Evolutionary conservation across 2,329 filamentous ascomycete genomes (phyloP), one percentile per base, ranked within the genome.

Genomic region (Aspergillus latus): DNA sequence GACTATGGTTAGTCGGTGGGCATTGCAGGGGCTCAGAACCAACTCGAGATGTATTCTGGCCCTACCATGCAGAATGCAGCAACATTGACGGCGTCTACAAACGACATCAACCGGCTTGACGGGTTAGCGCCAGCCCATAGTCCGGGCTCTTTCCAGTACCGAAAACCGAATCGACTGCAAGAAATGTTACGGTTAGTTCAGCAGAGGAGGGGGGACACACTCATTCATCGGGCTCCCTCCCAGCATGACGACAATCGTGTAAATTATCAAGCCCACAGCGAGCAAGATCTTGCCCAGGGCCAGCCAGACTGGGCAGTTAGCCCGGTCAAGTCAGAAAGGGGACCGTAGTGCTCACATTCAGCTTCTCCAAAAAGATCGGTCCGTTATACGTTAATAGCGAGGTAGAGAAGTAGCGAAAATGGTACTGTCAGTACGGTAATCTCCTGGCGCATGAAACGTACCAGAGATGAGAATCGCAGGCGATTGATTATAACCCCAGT

Each of bases 31-130:
- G 11, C 10, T 3, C 8, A 21, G 32, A 4, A 45, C 32, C 28
- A 5, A 52, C 49, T 52, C 9, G 49, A 52, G 16, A 52, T 52
- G 13, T 52, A 52, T 30, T 52, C 49, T n/a, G 49, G 49, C 40
- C 49, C 49, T 37, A 40, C 49, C 40, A 52, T 52, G 4, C 49
- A 52, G 29, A 52, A 52, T 3, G 29, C 49, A 37, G 49, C 49
- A 6, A 52, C 49, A 5, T 45, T 52, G 29, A 52, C 49, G 1
- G 49, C 49, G 29, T 45, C 45, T 11, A 52, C 40, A 29, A 52
- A 52, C 15, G 49, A 52, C 49, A 52, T 52, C 2, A 52, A 11
- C 6, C 49, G 49, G 6, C 29, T 34, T 10, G 49, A 44, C 1
- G 39, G 29, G 9, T 34, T 16, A 6, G 29, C 10, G 3, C 49